Evolutionary conservation across 768 basidiomycete species (phyloP).

Genomic region (Macrolepiota fuliginosa): DNA sequence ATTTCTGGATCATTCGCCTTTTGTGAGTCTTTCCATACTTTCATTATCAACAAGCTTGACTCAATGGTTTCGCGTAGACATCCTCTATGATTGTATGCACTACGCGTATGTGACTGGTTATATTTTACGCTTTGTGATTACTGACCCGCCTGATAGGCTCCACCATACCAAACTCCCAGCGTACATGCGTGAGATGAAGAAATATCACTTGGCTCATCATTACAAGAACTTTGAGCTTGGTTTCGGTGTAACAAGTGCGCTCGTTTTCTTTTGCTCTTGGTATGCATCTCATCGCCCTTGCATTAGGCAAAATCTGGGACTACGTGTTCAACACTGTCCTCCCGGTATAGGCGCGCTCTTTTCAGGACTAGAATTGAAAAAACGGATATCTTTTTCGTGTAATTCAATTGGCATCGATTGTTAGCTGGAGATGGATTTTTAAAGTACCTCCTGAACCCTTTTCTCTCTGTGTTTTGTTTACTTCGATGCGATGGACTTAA

Average conservation of each 20-base stretch:
- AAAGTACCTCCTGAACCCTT: background rate
- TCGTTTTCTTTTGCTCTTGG: background rate
- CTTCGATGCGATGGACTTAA: background rate
- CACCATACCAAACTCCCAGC: conserved; percentile 86
- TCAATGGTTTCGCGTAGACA: conserved; percentile 40
- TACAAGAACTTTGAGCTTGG: conserved; percentile 99
- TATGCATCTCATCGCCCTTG: background rate
- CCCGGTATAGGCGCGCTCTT: conserved; percentile 43
- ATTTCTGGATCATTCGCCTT: conserved; percentile 82
- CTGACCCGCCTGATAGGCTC: conserved; percentile 39
- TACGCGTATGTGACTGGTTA: conserved; percentile 63
- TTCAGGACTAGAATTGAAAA: background rate
- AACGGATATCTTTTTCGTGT: background rate
- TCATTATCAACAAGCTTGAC: no score
- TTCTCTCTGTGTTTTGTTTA: background rate
- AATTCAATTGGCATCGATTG: background rate
- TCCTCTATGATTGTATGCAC: conserved; percentile 89
- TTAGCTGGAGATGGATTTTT: no score
- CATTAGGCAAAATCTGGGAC: conserved; percentile 89
- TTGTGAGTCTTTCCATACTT: conserved; percentile 43
- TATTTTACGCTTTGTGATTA: background rate
- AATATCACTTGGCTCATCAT: conserved; percentile 96
- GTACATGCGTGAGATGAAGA: conserved; percentile 92
- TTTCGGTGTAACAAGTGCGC: conserved; percentile 90
- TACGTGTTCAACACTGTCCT: conserved; percentile 84